Conservation (phyloP, 306 rosid genomes). For the Inga oerstediana region DNA sequence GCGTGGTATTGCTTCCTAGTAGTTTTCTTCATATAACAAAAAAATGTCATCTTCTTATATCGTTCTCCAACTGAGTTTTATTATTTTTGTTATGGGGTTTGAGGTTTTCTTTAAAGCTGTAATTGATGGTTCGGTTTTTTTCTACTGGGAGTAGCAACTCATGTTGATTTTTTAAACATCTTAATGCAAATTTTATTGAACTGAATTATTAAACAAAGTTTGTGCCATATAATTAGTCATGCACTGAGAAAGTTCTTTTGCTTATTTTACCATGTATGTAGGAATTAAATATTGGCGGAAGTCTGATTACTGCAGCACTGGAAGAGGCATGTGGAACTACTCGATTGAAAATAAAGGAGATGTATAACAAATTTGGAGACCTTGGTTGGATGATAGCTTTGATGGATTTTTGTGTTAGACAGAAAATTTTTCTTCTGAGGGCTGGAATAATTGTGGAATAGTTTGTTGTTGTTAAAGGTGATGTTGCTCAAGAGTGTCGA, state of each 20-base stretch:
- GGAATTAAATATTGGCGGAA: slow-evolving; percentile 92
- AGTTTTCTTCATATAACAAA: neutral
- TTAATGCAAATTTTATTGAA: slow-evolving; percentile 1
- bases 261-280: slow-evolving; percentile 39
- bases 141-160: neutral
- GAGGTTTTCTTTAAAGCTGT: slow-evolving; percentile 1
- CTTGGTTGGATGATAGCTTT: slow-evolving; percentile 63
- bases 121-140: neutral
- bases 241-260: slow-evolving; percentile 12
- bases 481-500: slow-evolving; percentile 94
- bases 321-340: slow-evolving; percentile 89
- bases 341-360: slow-evolving; percentile 71
- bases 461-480: slow-evolving; percentile 65
- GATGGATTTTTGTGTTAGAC: slow-evolving; percentile 34
- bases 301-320: slow-evolving; percentile 79
- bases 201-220: neutral
- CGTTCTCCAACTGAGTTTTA: neutral
- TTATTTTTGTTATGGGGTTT: neutral
- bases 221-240: neutral
- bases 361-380: slow-evolving; percentile 89
- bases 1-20: slow-evolving; percentile 5
- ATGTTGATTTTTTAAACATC: neutral
- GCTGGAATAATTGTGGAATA: slow-evolving; percentile 35
- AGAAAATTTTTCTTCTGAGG: slow-evolving; percentile 26
- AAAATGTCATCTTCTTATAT: neutral